phyloP scores from a whole-genome alignment of 139 green algal genomes.

The Helicosporidium sp. region DNA sequence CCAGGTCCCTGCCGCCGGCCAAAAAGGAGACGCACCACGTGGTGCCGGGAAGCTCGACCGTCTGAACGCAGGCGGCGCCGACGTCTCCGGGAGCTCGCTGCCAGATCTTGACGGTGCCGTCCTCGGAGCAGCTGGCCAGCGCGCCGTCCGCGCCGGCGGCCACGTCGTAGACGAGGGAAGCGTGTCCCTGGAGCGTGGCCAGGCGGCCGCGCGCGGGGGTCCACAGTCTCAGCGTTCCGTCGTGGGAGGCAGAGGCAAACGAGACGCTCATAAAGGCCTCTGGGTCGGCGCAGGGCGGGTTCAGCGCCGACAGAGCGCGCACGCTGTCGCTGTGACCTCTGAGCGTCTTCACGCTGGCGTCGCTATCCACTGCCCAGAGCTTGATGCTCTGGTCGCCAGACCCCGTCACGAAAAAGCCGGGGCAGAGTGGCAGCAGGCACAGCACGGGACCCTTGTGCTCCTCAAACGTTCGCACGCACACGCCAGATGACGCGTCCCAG shows the following conservation, averaged over 20 bases:
- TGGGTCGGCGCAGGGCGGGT: neutral
- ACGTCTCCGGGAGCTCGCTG: no score
- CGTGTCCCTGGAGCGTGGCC: constrained; percentile 58
- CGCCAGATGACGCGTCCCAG: constrained; percentile 45
- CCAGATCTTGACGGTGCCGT: constrained; percentile 68
- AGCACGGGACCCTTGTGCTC: constrained; percentile 65
- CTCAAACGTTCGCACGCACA: constrained; percentile 24
- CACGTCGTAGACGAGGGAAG: constrained; percentile 62
- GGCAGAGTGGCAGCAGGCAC: constrained; percentile 40
- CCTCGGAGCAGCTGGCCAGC: constrained; percentile 60
- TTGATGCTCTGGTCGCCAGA: constrained; percentile 46
- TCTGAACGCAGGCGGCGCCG: no score
- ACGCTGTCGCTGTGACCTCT: constrained; percentile 65
- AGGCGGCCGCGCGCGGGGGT: constrained; percentile 28
- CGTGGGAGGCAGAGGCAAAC: constrained; percentile 71
- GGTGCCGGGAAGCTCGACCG: constrained; percentile 60
- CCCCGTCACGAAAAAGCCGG: constrained; percentile 52
- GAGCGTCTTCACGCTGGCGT: constrained; percentile 42
- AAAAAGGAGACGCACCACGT: constrained; percentile 71
- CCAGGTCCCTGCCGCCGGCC: constrained; percentile 44
- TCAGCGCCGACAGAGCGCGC: neutral
- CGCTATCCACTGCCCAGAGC: constrained; percentile 19
- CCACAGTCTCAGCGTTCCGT: constrained; percentile 51
- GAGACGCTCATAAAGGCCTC: neutral
- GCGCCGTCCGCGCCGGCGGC: constrained; percentile 15